Conservation (phyloP, 805 yeast species). For the Yarrowia osloensis region DNA sequence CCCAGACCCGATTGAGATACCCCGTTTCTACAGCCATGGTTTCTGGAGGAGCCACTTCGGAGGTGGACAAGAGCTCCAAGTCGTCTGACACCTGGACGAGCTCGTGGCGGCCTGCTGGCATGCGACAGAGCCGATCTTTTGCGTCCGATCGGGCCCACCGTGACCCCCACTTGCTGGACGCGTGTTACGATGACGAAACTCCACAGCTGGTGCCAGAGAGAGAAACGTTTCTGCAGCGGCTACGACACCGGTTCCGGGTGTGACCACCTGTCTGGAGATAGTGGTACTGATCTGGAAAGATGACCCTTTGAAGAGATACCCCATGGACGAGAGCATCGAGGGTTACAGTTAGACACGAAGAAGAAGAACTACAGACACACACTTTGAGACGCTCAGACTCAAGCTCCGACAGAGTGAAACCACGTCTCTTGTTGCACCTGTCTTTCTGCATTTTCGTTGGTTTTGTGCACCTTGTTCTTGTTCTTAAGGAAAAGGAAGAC, state of each 20-base stretch:
- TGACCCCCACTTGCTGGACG: background rate
- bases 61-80: background rate
- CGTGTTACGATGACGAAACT: background rate
- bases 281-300: background rate
- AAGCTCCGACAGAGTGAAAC: background rate
- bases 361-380: no score
- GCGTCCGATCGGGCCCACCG: background rate
- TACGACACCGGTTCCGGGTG: background rate
- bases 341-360: no score
- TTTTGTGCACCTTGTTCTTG: background rate
- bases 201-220: background rate
- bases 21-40: background rate
- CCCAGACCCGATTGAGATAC: constrained; percentile 4
- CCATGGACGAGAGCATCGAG: no score
- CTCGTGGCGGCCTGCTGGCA: constrained; percentile 3
- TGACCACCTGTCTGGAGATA: background rate
- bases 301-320: background rate
- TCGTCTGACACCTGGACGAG: background rate
- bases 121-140: background rate
- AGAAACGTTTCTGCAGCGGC: constrained; percentile 2
- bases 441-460: no score
- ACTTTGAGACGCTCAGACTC: no score
- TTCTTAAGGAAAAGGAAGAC: background rate
- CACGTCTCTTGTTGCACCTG: no score
- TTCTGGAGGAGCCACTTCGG: background rate